Percentiles rank a stretch among this genome's conserved stretches.
phyloP scores from a whole-genome alignment of 768 basidiomycete species.

The Agrocybe praecox region DNA sequence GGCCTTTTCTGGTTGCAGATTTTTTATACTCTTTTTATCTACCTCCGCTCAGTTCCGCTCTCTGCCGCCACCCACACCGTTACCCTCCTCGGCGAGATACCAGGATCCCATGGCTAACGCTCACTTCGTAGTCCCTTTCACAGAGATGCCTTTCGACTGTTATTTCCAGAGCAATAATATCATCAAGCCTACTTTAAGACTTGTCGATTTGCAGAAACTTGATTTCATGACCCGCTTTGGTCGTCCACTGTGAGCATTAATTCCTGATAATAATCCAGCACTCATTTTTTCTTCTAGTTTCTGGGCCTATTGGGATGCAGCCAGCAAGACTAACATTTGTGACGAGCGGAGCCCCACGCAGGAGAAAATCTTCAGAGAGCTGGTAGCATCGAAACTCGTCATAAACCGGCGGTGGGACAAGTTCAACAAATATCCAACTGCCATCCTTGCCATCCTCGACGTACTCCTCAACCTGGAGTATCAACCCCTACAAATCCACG shows the following conservation, averaged over 20 bases:
- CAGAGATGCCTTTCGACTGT: constrained; percentile 19
- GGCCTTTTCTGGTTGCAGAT: neutral
- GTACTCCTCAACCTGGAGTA: constrained; percentile 13
- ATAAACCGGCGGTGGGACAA: neutral
- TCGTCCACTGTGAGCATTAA: constrained; percentile 12
- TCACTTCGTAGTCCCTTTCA: constrained; percentile 4
- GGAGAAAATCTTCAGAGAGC: neutral
- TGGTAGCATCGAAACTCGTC: neutral
- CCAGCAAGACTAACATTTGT: neutral
- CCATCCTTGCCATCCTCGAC: constrained; percentile 13
- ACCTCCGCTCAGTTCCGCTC: neutral
- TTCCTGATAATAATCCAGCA: neutral
- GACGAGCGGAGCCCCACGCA: neutral
- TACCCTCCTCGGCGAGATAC: neutral
- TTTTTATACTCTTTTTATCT: neutral
- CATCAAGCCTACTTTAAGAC: neutral
- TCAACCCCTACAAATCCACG: constrained; percentile 8
- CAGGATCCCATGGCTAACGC: neutral
- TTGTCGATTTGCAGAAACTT: constrained; percentile 7
- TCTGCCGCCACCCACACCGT: neutral
- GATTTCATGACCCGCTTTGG: constrained; percentile 13
- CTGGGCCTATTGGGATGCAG: constrained; percentile 2
- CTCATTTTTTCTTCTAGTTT: constrained; percentile 7
- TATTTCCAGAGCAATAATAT: neutral
- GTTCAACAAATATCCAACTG: neutral